Conservation (phyloP, 108 stramenopile genomes). For the Discostella stelligeroides region DNA sequence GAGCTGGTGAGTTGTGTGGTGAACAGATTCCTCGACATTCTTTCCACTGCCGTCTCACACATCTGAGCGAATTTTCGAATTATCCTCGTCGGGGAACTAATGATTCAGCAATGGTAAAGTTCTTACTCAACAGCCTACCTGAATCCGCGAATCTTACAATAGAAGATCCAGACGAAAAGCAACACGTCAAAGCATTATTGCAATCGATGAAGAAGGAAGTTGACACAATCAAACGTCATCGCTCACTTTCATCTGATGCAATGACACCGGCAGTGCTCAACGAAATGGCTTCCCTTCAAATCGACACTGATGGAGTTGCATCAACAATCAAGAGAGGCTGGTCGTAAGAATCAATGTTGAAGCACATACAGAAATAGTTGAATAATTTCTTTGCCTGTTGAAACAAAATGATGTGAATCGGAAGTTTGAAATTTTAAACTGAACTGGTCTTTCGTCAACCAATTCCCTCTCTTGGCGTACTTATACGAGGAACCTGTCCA, state of each 20-base stretch:
- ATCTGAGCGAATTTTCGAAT: too few species aligned
- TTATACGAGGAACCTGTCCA: not conserved
- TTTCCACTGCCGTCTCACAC: too few species aligned
- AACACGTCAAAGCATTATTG: constrained; percentile 26
- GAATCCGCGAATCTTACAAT: constrained; percentile 32
- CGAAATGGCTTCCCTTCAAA: constrained; percentile 32
- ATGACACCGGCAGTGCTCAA: constrained; percentile 2
- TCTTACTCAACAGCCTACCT: constrained; percentile 35
- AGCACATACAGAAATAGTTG: too few species aligned
- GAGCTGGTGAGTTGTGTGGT: constrained; percentile 25
- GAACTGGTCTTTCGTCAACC: too few species aligned
- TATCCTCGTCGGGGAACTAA: not conserved
- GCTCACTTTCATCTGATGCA: constrained; percentile 4
- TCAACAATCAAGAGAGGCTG: constrained; percentile 41
- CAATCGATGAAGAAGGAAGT: constrained; percentile 29
- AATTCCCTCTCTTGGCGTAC: too few species aligned
- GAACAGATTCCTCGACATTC: not conserved
- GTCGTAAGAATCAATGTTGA: too few species aligned
- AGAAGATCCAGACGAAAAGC: constrained; percentile 34
- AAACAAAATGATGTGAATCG: too few species aligned
- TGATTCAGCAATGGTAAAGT: constrained; percentile 33
- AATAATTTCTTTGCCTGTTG: too few species aligned
- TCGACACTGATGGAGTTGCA: constrained; percentile 35
- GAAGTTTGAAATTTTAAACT: too few species aligned
- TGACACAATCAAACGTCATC: constrained; percentile 29